Evolutionary conservation across 2,329 filamentous ascomycete species (phyloP).

Genomic region (Monosporascus cannonballus): DNA sequence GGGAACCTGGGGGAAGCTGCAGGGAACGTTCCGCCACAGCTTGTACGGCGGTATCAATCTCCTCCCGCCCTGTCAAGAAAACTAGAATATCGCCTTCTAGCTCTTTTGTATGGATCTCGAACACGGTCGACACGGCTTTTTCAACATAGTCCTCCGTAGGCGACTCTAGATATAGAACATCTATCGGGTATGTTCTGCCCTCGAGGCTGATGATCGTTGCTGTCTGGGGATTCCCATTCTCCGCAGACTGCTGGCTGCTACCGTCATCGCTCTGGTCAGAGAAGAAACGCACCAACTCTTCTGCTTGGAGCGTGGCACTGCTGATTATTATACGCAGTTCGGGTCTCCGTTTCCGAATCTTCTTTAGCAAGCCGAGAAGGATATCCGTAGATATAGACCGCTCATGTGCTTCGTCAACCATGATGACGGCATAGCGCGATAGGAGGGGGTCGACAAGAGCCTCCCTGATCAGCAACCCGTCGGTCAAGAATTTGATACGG

Average conservation of each 20-base stretch:
- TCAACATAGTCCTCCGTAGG: conserved; percentile 85
- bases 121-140: conserved; percentile 71
- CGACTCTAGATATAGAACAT: conserved; percentile 71
- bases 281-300: conserved; percentile 81
- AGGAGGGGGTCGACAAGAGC: conserved; percentile 88
- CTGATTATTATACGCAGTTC: conserved; percentile 86
- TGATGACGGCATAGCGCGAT: conserved; percentile 88
- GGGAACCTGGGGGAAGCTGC: conserved; percentile 52
- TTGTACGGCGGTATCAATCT: conserved; percentile 81
- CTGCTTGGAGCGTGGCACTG: conserved; percentile 87
- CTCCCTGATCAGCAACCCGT: conserved; percentile 85
- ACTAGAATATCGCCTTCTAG: conserved; percentile 80
- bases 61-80: conserved; percentile 87
- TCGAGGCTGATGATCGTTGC: conserved; percentile 75
- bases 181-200: conserved; percentile 82
- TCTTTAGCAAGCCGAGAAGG: conserved; percentile 82
- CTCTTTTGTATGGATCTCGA: conserved; percentile 82
- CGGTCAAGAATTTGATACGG: conserved; percentile 90
- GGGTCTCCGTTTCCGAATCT: conserved; percentile 72
- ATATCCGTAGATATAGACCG: conserved; percentile 89
- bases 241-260: conserved; percentile 22
- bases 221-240: conserved; percentile 16
- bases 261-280: conserved; percentile 29
- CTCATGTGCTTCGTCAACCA: conserved; percentile 97
- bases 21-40: conserved; percentile 67